These are phyloP conservation scores for Flaveria sonorensis DNA, from an alignment of 129 eudicot genomes.

Conservation along the genomic window DNA sequence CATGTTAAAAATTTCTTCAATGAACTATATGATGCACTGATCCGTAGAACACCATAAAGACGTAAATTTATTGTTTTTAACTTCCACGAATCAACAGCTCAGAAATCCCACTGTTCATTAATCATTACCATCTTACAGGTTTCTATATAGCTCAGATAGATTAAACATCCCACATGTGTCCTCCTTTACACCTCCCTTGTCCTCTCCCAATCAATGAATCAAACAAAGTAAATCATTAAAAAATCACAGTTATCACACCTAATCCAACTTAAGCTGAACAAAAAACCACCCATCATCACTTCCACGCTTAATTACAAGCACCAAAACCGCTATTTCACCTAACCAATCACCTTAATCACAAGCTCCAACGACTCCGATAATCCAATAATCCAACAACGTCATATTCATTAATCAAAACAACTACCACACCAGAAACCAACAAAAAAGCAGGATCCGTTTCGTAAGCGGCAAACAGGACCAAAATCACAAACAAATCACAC, in stretches of 20 bases:
- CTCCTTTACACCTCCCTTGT: neutral
- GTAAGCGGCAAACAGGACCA: neutral
- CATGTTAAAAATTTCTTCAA: neutral
- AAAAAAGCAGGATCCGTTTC: slow-evolving; percentile 4
- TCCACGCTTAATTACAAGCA: neutral
- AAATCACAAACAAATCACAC: neutral
- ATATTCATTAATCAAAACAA: neutral
- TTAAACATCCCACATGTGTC: neutral
- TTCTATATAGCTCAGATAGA: neutral
- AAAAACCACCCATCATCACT: neutral
- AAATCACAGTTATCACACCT: neutral
- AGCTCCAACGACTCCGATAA: slow-evolving; percentile 5
- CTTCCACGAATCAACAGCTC: neutral
- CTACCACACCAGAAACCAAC: neutral
- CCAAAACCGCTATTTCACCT: neutral
- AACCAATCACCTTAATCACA: neutral
- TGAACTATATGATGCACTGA: neutral
- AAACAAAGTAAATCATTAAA: neutral
- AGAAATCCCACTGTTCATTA: neutral
- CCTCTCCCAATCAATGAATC: slow-evolving; percentile 7
- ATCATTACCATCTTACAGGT: neutral
- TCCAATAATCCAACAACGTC: neutral
- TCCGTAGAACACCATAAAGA: neutral
- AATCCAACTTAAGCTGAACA: neutral
- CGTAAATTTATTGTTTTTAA: neutral